phyloP scores from a whole-genome alignment of 768 basidiomycete species.

The Leccinum subgranulosum region DNA sequence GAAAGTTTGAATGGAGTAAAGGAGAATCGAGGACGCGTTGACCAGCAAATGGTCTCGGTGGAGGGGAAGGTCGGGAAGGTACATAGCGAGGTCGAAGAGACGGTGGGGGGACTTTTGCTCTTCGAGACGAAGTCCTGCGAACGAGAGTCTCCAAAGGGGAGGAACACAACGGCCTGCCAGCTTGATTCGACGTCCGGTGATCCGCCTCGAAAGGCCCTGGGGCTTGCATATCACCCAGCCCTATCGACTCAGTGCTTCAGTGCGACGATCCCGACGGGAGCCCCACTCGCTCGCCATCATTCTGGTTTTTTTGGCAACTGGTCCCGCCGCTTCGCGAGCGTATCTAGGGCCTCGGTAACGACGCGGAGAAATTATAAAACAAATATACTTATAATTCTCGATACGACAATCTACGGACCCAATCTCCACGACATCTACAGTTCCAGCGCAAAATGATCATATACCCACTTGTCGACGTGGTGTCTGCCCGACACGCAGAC shows the following conservation, averaged over 20 bases:
- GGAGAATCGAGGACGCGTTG: constrained; percentile 39
- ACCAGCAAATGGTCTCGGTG: constrained; percentile 8
- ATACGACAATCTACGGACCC: not conserved
- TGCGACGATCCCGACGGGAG: not conserved
- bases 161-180: constrained; percentile 33
- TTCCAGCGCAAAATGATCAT: constrained; percentile 29
- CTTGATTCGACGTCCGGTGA: constrained; percentile 14
- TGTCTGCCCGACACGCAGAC: constrained; percentile 68
- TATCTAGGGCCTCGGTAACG: constrained; percentile 9
- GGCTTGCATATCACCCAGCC: constrained; percentile 19
- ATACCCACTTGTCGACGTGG: constrained; percentile 73
- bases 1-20: constrained; percentile 48
- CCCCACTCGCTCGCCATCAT: not conserved
- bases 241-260: constrained; percentile 1
- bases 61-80: not conserved
- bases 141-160: constrained; percentile 63
- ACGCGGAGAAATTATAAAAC: constrained; percentile 5
- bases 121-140: constrained; percentile 45
- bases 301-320: not conserved
- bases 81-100: constrained; percentile 11
- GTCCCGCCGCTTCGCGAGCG: not conserved
- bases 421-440: not conserved
- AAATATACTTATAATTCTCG: not conserved
- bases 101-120: constrained; percentile 5
- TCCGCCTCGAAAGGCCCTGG: constrained; percentile 12